A percentile compares a stretch with the other conserved stretches of the same genome.
These are phyloP conservation scores for Blumeria hordei DNA, from an alignment of 2,329 filamentous ascomycete species.

Conservation along the genomic window DNA sequence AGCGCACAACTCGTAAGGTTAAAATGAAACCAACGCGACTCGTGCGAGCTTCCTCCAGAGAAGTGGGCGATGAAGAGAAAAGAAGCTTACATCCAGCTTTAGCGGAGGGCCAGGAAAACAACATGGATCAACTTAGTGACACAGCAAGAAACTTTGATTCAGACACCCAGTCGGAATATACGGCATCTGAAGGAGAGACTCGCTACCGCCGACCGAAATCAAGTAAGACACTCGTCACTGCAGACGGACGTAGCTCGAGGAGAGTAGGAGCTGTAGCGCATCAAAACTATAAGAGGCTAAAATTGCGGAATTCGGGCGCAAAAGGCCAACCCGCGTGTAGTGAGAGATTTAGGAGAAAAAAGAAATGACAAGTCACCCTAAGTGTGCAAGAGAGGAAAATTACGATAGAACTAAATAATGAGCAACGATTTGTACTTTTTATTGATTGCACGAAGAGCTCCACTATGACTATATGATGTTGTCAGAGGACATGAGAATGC, in stretches of 20 bases:
- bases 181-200: conserved; percentile 15
- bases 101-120: conserved; percentile 1
- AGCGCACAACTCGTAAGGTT: conserved; percentile 46
- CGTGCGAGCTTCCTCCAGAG: conserved; percentile 20
- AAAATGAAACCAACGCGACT: conserved; percentile 34
- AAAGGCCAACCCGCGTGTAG: conserved; percentile 34
- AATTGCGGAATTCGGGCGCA: conserved; percentile 35
- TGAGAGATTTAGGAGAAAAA: conserved; percentile 31
- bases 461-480: too few species aligned
- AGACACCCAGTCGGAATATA: conserved; percentile 13
- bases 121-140: conserved; percentile 2
- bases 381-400: too few species aligned
- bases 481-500: too few species aligned
- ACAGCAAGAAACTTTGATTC: conserved; percentile 14
- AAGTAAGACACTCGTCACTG: conserved; percentile 7
- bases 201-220: conserved; percentile 13
- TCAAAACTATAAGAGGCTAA: conserved; percentile 41
- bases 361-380: conserved; percentile 6
- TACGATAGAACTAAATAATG: too few species aligned
- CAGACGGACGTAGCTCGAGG: conserved; percentile 20
- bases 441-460: too few species aligned
- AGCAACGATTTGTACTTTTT: background rate
- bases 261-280: conserved; percentile 37
- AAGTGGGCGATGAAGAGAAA: conserved; percentile 17
- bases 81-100: conserved; percentile 10